These are phyloP conservation scores for Botryotinia narcissicola DNA, from an alignment of 2,329 filamentous ascomycete genomes.

Conservation along the genomic window DNA sequence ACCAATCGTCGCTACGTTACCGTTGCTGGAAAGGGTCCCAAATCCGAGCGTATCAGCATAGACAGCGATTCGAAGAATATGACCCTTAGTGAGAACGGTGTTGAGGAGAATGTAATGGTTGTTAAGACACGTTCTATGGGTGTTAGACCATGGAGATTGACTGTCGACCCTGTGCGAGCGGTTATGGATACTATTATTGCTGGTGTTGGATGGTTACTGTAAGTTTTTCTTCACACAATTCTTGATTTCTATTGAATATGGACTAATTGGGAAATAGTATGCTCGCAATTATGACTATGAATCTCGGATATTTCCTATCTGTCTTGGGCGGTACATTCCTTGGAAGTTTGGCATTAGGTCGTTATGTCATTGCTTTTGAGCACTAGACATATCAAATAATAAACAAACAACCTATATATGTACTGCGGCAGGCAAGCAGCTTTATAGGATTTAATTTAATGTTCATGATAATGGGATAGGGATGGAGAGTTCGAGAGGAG, in stretches of 20 bases:
- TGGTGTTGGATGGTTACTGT: slow-evolving; percentile 85
- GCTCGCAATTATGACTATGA: slow-evolving; percentile 89
- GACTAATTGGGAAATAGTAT: slow-evolving; percentile 55
- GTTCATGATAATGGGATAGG: background rate
- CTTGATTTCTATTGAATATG: slow-evolving; percentile 20
- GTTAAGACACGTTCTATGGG: slow-evolving; percentile 56
- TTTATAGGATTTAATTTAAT: slow-evolving; percentile 6
- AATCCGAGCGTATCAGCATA: slow-evolving; percentile 38
- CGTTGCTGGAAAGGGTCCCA: slow-evolving; percentile 57
- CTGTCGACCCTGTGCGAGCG: slow-evolving; percentile 73
- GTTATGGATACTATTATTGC: slow-evolving; percentile 66
- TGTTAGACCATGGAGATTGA: slow-evolving; percentile 73
- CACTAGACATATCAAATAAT: slow-evolving; percentile 23
- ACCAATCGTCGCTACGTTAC: slow-evolving; percentile 74
- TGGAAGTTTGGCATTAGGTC: slow-evolving; percentile 64
- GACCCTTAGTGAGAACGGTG: slow-evolving; percentile 69
- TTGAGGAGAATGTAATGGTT: slow-evolving; percentile 77
- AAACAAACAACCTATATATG: background rate
- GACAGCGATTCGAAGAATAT: slow-evolving; percentile 59
- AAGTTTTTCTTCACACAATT: slow-evolving; percentile 44
- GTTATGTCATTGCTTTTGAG: slow-evolving; percentile 31
- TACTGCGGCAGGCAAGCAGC: slow-evolving; percentile 22
- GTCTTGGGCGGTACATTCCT: slow-evolving; percentile 77
- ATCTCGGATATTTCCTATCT: slow-evolving; percentile 80
- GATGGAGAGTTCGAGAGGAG: no score